A percentile compares a stretch with the other conserved stretches of the same genome.
Conservation (phyloP, 805 yeast species). For the Wickerhamiella galacta region DNA sequence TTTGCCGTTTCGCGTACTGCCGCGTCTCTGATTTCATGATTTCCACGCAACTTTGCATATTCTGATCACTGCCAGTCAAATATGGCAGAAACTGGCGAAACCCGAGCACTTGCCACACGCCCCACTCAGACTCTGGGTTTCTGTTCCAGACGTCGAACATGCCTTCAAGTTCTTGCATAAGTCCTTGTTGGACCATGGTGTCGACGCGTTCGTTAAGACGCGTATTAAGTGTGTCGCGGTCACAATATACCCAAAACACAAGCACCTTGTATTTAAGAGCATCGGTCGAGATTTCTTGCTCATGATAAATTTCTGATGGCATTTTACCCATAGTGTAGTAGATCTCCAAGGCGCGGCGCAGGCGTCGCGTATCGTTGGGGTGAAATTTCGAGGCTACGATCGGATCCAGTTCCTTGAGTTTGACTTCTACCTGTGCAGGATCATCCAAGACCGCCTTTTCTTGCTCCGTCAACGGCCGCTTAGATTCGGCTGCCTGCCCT, state of each 20-base stretch:
- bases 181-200: slow-evolving; percentile 59
- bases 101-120: slow-evolving; percentile 91
- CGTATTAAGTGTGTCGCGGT: slow-evolving; percentile 35
- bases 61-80: slow-evolving; percentile 12
- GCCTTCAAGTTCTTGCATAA: slow-evolving; percentile 47
- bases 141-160: slow-evolving; percentile 31
- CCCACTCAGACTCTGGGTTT: slow-evolving; percentile 35
- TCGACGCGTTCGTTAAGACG: slow-evolving; percentile 73
- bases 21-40: slow-evolving; percentile 74
- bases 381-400: slow-evolving; percentile 65
- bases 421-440: slow-evolving; percentile 26
- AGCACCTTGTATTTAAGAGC: slow-evolving; percentile 23
- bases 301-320: slow-evolving; percentile 54
- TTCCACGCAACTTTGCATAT: slow-evolving; percentile 34
- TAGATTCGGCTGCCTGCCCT: slow-evolving; percentile 13
- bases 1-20: slow-evolving; percentile 73
- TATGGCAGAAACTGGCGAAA: slow-evolving; percentile 34
- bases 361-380: slow-evolving; percentile 71
- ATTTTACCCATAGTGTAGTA: slow-evolving; percentile 45
- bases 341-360: slow-evolving; percentile 69
- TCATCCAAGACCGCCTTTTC: slow-evolving; percentile 32
- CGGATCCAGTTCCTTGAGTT: slow-evolving; percentile 46
- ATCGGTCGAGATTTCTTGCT: slow-evolving; percentile 41
- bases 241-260: slow-evolving; percentile 70
- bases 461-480: slow-evolving; percentile 15